Base-by-base conservation (phyloP, 371 early-diverging fungal species). In the Mucor mucedo region DNA sequence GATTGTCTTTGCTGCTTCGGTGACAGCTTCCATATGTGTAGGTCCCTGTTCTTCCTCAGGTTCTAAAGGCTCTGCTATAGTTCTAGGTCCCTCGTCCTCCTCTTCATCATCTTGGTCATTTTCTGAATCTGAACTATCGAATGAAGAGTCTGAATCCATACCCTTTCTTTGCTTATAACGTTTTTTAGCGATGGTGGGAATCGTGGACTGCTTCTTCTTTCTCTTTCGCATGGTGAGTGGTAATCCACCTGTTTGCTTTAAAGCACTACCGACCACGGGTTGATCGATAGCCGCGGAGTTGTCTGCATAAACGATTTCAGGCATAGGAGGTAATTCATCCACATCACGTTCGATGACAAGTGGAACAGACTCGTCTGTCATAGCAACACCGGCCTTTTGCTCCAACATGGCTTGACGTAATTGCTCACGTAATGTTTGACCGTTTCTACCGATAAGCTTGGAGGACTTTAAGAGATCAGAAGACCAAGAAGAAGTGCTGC, bases 391-490 rank as follows among this genome's bases (percentile, higher is more conserved):
- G 14, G 82, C 82, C 40, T 89, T 86, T 69, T 92, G 82, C 66
- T 94, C 93, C 52, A 84, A 61, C 65, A 93, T 74, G 1, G 94
- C 91, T 65, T 86, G 84, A 48, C 86, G 76, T 40, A 95, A 73
- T 61, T 86, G 86, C 69, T 94, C 93, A 57, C 84, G 85, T 41
- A 83, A 78, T 0, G 93, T 92, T 54, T 89, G 87, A 58, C 85
- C 77, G 29, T 79, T 67, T 56, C 83, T 84, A 70, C 97, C 90
- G 47, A 93, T 81, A 10, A 76, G 81, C 70, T 91, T 91, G 58
- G 93, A 93, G 2, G 95, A 95, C 60, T 87, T 80, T 63, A 97
- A 68, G 27, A 95, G 69, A 16, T 89, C 90, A 10, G 90, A 93
- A 14, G 83, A 79, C 84, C 88, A 92, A 11, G 83, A 70, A 27